Evolutionary conservation across 2,329 filamentous ascomycete genomes (phyloP), one percentile per base, ranked within the genome.

Genomic region (Pyrenophora tritici-repentis): DNA sequence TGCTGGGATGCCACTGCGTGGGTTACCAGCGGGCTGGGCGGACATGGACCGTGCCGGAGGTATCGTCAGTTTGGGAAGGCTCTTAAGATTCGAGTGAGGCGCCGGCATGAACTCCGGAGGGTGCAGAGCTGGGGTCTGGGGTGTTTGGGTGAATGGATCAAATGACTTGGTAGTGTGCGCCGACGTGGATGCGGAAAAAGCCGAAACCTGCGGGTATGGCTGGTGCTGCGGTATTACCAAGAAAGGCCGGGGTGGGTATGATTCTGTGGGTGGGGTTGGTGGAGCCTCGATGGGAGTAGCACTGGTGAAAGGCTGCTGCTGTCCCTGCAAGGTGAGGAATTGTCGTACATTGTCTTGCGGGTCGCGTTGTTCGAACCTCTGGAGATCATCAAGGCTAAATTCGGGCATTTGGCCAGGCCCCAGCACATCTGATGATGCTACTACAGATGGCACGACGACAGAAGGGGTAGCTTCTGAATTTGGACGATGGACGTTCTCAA

Each of bases 261-360:
- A 68, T 29, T 76, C 73, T 35, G 73, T 59, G 29, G 71, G 71
- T 12, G 72, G 74, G 22, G 69, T 75, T 17, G 71, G 65, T 20
- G 69, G 72, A 45, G 71, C 67, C 52, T 74, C 68, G 60, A 87
- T 88, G 3, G 87, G 86, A 13, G 89, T 87, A 6, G 87, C 87
- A 7, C 83, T 83, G 6, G 85, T 84, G n/a, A 88, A 67, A 66
- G 71, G 73, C 61, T 83, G 81, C 42, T 82, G 77, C 51, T 84
- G 69, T 71, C 89, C 87, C 71, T 97, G 93, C 71, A 96, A 92
- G 67, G 84, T 84, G 45, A 97, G 82, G 75, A 96, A 97, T 60
- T 96, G 90, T 67, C 90, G 87, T 31, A 97, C 91, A 63, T 93
- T 96, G 75, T 97, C 92, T 72, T 95, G 92, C 5, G 92, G 89